Percentiles rank a stretch among this genome's conserved stretches.
phyloP scores from a whole-genome alignment of 1,284 basidiomycete genomes.

The Agaricales sp. region DNA sequence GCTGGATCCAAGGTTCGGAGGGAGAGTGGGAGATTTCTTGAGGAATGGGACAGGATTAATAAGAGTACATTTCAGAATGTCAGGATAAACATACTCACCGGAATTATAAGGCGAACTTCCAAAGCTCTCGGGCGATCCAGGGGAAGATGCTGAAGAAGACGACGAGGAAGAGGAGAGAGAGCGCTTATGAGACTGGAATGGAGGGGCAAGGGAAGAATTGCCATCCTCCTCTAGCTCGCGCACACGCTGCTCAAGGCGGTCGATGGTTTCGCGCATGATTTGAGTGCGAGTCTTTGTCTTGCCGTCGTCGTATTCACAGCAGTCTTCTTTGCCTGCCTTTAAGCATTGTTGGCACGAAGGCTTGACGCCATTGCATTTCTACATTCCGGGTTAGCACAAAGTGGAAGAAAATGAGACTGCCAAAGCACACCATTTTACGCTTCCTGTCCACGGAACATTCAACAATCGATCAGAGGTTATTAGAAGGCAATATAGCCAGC shows the following conservation, averaged over 20 bases:
- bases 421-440: not conserved
- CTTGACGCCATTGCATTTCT: conserved; percentile 51
- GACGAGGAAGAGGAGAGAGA: not conserved
- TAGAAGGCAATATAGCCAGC: too few species aligned
- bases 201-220: conserved; percentile 46
- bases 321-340: conserved; percentile 47
- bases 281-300: conserved; percentile 57
- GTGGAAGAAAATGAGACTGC: not conserved
- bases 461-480: too few species aligned
- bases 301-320: conserved; percentile 53
- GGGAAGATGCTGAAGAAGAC: not conserved
- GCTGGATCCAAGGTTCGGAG: not conserved
- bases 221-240: conserved; percentile 51
- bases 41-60: too few species aligned
- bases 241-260: conserved; percentile 43
- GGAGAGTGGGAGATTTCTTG: not conserved
- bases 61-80: not conserved
- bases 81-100: not conserved
- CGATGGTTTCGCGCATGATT: conserved; percentile 46
- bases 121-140: not conserved
- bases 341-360: conserved; percentile 51
- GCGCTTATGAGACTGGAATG: conserved; percentile 12
- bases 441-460: too few species aligned
- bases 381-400: not conserved
- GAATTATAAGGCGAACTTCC: not conserved